Percentiles rank a stretch among this genome's conserved stretches.
phyloP scores from a whole-genome alignment of 352 stramenopile species.

The Phytophthora sojae region DNA sequence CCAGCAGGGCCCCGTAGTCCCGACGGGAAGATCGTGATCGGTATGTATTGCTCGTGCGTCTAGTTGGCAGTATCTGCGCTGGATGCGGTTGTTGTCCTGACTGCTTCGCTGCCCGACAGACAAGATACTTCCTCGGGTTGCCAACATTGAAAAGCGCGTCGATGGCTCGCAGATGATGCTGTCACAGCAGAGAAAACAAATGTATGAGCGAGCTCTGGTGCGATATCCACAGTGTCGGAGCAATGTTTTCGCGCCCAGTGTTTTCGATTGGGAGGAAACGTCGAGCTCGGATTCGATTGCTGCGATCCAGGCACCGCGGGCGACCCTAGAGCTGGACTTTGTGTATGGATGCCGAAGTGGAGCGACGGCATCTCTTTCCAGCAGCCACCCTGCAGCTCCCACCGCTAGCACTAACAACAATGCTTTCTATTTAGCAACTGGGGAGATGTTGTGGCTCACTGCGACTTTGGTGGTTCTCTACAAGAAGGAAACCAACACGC shows the following conservation, averaged over 20 bases:
- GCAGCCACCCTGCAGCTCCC: slow-evolving; percentile 26
- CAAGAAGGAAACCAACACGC: slow-evolving; percentile 53
- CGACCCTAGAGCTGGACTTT: slow-evolving; percentile 64
- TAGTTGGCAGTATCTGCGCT: not conserved
- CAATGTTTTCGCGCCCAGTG: slow-evolving; percentile 69
- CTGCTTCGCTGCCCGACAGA: slow-evolving; percentile 35
- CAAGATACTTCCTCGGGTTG: slow-evolving; percentile 75
- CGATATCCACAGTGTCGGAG: slow-evolving; percentile 73
- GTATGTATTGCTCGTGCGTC: slow-evolving; percentile 28
- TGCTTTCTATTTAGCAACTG: slow-evolving; percentile 61
- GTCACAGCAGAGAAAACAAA: slow-evolving; percentile 64
- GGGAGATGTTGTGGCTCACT: slow-evolving; percentile 74
- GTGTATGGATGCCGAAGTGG: slow-evolving; percentile 68
- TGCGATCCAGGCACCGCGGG: slow-evolving; percentile 27
- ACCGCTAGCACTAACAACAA: slow-evolving; percentile 55
- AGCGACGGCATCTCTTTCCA: slow-evolving; percentile 28
- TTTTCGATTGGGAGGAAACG: slow-evolving; percentile 43
- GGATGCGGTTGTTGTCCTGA: not conserved
- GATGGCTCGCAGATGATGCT: slow-evolving; percentile 50
- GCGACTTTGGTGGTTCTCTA: slow-evolving; percentile 69
- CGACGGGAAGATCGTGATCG: slow-evolving; percentile 72
- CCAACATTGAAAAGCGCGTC: slow-evolving; percentile 71
- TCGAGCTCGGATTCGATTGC: slow-evolving; percentile 22
- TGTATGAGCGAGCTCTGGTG: slow-evolving; percentile 70
- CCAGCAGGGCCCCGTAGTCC: slow-evolving; percentile 47